Percentiles rank a stretch among this genome's conserved stretches.
Evolutionary conservation across 768 basidiomycete genomes (phyloP).

Genomic region (Tricholoma sp.): DNA sequence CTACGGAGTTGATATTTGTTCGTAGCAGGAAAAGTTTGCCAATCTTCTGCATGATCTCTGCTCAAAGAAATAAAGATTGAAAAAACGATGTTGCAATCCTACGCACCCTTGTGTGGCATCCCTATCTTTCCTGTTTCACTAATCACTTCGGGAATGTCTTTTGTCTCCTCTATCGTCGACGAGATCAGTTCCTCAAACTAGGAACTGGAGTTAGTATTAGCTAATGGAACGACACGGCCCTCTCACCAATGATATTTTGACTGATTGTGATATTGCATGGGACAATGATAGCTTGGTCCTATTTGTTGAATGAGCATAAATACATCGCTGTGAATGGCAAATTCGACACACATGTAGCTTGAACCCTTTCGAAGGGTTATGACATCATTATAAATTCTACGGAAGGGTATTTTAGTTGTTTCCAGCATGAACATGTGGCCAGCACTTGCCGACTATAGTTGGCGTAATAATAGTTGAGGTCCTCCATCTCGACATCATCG

Average conservation of each 20-base stretch:
- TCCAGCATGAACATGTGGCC: constrained; percentile 1
- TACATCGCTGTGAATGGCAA: not conserved
- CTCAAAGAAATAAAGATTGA: constrained; percentile 6
- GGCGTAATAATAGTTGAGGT: constrained; percentile 94
- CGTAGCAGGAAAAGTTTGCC: constrained; percentile 90
- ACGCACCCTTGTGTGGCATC: constrained; percentile 72
- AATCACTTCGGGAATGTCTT: constrained; percentile 90
- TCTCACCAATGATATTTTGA: constrained; percentile 86
- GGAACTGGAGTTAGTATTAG: not conserved
- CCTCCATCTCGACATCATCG: constrained; percentile 95
- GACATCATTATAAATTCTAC: constrained; percentile 93
- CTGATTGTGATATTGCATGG: constrained; percentile 92
- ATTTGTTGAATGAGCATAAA: not conserved
- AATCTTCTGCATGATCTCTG: constrained; percentile 97
- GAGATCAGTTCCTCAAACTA: constrained; percentile 93
- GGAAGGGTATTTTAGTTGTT: not conserved
- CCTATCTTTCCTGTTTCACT: constrained; percentile 94
- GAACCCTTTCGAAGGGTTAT: constrained; percentile 93
- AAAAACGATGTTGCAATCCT: constrained; percentile 6
- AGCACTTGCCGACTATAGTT: constrained; percentile 82
- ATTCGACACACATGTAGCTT: constrained; percentile 77
- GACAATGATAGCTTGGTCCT: constrained; percentile 97
- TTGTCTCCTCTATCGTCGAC: constrained; percentile 92
- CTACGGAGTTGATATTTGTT: constrained; percentile 93
- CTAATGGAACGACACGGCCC: not conserved